Conservation (phyloP, 768 basidiomycete species). For the Rhodotorula kratochvilovae region DNA sequence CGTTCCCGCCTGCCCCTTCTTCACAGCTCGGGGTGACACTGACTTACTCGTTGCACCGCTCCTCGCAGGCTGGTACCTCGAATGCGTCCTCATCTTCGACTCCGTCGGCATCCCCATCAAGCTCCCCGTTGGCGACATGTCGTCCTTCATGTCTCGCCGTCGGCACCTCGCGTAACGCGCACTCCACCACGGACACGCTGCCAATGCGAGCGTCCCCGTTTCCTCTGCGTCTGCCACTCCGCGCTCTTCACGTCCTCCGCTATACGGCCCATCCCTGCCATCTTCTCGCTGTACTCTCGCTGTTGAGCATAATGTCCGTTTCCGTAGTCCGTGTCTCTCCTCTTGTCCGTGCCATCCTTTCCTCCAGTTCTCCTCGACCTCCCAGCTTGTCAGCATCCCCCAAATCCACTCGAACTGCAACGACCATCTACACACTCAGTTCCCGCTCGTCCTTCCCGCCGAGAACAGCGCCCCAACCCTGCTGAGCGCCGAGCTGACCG, state of each 20-base stretch:
- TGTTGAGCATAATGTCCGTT: too few relatives aligned
- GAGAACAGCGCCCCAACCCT: neutral
- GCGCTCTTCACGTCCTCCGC: too few relatives aligned
- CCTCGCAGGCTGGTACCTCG: conserved; percentile 28
- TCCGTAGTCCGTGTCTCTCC: too few relatives aligned
- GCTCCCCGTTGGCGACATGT: conserved; percentile 44
- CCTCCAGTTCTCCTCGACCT: too few relatives aligned
- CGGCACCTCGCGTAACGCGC: neutral
- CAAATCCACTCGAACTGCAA: too few relatives aligned
- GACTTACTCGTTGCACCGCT: neutral
- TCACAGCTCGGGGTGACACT: neutral
- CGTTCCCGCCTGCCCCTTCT: neutral
- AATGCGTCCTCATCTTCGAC: conserved; percentile 37
- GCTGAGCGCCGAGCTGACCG: neutral
- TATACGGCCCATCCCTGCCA: too few relatives aligned
- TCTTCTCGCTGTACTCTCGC: too few relatives aligned
- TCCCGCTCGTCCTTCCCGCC: neutral
- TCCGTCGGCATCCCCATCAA: conserved; percentile 39
- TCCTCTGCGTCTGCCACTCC: neutral
- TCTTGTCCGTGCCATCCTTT: too few relatives aligned
- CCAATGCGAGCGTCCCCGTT: neutral
- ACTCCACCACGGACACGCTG: neutral
- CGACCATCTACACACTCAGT: too few relatives aligned
- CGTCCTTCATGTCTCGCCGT: conserved; percentile 21
- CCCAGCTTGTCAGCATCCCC: too few relatives aligned